Base-by-base conservation (phyloP, 441 rosid genomes). In the Gossypium schwendimanii region DNA sequence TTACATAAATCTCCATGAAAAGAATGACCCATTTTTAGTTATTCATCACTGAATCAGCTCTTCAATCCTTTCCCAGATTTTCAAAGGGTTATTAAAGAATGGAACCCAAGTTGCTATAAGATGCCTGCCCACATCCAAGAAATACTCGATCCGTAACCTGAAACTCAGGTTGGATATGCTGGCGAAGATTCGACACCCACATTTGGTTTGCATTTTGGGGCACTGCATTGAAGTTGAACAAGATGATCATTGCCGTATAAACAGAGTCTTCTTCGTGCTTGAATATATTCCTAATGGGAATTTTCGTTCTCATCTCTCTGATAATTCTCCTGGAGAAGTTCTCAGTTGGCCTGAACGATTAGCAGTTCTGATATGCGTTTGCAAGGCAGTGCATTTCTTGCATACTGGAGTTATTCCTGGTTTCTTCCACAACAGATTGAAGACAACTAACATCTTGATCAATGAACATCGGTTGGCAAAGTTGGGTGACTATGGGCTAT, bases 331-430 rank as follows among this genome's bases (percentile, higher is more conserved):
- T 6, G 90, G 87, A 77, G 91, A 86, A 81, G 86, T 82, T 81
- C 87, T 92, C 1, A 87, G 84, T 31, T 94, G 99, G 99, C 80
- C 97, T 47, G 88, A 89, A 67, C 82, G 99, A 73, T 73, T 94
- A 81, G 87, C 87, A 0, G 84, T 87, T 81, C 82, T 94, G 55
- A 92, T 92, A 62, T 88, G 91, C 59, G 86, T 87, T 77, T 97
- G 97, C 79, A 94, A 91, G 84, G 99, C 97, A n/a, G 96, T 94
- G 53, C 97, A 91, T 81, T 94, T 92, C 84, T 89, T 94, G 57
- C 97, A 94, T 70, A 86, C 93, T 0, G 92, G 99, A 14, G 89
- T 91, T 15, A 88, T 94, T 81, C 97, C 97, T 57, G 91, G 93
- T 71, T 82, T 86, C 2, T 88, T 87, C 67, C 91, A 81, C 66